A percentile compares a stretch with the other conserved stretches of the same genome.
phyloP scores from a whole-genome alignment of 768 basidiomycete species.

The Termitomyces sp. region DNA sequence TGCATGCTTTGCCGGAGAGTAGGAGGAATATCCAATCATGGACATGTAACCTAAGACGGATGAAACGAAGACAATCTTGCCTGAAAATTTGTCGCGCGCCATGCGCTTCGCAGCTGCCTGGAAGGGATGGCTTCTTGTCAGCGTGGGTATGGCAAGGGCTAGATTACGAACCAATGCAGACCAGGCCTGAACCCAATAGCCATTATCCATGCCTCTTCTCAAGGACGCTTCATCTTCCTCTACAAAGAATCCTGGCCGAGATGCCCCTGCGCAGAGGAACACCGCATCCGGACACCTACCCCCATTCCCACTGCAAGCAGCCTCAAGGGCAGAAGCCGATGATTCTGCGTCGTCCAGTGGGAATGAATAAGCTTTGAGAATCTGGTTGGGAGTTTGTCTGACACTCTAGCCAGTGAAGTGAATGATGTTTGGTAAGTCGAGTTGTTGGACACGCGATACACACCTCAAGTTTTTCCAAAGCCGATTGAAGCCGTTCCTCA shows the following conservation, averaged over 20 bases:
- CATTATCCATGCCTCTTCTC: slow-evolving; percentile 35
- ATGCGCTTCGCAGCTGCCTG: slow-evolving; percentile 69
- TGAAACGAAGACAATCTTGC: slow-evolving; percentile 74
- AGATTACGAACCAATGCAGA: slow-evolving; percentile 47
- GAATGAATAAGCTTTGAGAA: slow-evolving; percentile 61
- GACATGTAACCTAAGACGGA: slow-evolving; percentile 76
- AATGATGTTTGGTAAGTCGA: neutral
- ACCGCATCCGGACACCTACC: slow-evolving; percentile 68
- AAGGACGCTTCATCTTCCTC: slow-evolving; percentile 61
- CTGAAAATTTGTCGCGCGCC: slow-evolving; percentile 45
- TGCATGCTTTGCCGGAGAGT: slow-evolving; percentile 84
- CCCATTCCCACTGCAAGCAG: slow-evolving; percentile 47
- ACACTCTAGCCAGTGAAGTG: slow-evolving; percentile 31
- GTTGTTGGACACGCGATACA: slow-evolving; percentile 26
- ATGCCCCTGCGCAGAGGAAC: slow-evolving; percentile 73
- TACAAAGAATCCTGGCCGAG: slow-evolving; percentile 69
- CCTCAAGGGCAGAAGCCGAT: slow-evolving; percentile 56
- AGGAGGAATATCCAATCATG: slow-evolving; percentile 74
- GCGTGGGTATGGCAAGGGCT: slow-evolving; percentile 14
- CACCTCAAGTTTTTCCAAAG: slow-evolving; percentile 64
- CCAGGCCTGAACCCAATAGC: slow-evolving; percentile 50
- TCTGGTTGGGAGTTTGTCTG: slow-evolving; percentile 53
- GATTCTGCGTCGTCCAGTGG: slow-evolving; percentile 47
- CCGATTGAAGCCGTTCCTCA: slow-evolving; percentile 55
- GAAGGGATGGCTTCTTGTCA: slow-evolving; percentile 22